Conservation (phyloP, 139 green algal species). For the Micractinium conductrix region DNA sequence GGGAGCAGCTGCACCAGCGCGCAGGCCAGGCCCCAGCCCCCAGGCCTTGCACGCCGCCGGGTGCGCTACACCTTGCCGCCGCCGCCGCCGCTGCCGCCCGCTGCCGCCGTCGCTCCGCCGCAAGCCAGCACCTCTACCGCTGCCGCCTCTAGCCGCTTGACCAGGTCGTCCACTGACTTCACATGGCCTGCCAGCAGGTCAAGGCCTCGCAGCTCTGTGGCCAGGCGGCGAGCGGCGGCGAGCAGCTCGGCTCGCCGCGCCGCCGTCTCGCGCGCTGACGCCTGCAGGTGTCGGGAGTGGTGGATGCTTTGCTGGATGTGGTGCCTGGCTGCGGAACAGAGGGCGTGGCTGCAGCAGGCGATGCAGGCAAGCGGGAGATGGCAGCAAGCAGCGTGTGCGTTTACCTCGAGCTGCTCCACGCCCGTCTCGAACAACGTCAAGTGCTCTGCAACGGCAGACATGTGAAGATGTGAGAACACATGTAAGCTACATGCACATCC, state of each 20-base stretch:
- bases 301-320: no score
- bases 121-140: neutral
- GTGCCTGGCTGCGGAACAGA: no score
- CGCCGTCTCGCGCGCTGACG: neutral
- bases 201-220: conserved; percentile 14
- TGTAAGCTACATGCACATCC: no score
- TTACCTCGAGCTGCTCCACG: conserved; percentile 15
- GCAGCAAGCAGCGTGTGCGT: neutral
- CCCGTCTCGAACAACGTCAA: conserved; percentile 13
- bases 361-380: no score
- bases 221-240: conserved; percentile 4
- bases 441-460: conserved; percentile 13
- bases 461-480: no score
- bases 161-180: conserved; percentile 2
- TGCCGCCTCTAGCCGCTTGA: conserved; percentile 1
- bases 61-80: no score
- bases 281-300: no score
- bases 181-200: conserved; percentile 16
- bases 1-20: no score
- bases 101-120: neutral
- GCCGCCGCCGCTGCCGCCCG: neutral
- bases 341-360: no score
- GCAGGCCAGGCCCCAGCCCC: no score
- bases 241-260: conserved; percentile 21
- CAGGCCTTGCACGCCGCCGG: no score